Conservation (phyloP, 805 yeast genomes). For the Sungouiozyma intestinalis region DNA sequence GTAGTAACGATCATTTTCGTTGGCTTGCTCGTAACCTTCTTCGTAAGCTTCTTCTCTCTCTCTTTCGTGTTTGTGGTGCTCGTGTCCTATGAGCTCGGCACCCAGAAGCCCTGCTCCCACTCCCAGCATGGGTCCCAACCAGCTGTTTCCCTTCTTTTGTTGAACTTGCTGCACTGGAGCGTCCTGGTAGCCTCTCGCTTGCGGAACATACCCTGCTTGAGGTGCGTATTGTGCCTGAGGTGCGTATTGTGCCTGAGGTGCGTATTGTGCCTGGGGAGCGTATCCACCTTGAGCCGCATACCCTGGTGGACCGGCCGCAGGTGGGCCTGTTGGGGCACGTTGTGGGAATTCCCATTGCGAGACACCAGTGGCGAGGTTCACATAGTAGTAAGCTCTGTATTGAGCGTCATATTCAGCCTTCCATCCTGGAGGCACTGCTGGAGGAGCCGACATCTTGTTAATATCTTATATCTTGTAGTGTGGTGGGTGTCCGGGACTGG, state of each 20-base stretch:
- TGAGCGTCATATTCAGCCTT: constrained; percentile 61
- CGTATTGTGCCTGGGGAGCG: background rate
- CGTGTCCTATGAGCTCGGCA: background rate
- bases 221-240: no score
- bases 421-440: constrained; percentile 61
- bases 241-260: no score
- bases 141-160: background rate
- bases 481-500: no score
- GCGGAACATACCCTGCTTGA: background rate
- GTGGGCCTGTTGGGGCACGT: constrained; percentile 38
- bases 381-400: constrained; percentile 70
- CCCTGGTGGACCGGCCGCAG: constrained; percentile 28
- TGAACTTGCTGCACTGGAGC: background rate
- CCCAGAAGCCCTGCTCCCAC: background rate
- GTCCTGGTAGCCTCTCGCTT: background rate
- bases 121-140: background rate
- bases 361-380: constrained; percentile 55
- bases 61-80: background rate
- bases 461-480: no score
- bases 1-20: background rate
- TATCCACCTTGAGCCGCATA: background rate
- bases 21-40: background rate
- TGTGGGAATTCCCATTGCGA: constrained; percentile 89
- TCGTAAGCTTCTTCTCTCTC: background rate
- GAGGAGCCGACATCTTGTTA: constrained; percentile 14